These are phyloP conservation scores for Salix udensis DNA, from an alignment of 345 rosid species.

Conservation along the genomic window DNA sequence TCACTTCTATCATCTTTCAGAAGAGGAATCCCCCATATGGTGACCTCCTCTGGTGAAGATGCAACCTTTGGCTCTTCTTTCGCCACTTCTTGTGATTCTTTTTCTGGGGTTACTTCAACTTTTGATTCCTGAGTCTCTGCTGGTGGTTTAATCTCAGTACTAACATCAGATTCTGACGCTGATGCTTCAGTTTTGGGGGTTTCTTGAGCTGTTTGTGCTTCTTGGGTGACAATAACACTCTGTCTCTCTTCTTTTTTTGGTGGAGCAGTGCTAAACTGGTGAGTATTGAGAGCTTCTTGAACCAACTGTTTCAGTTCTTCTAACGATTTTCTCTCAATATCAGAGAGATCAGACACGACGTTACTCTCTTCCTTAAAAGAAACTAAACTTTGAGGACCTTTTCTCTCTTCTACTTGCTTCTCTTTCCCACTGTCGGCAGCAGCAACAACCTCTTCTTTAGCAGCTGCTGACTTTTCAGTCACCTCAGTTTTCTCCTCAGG, in stretches of 20 bases:
- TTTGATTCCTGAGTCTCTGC: constrained; percentile 14
- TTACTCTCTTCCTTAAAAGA: constrained; percentile 74
- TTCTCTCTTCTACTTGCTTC: constrained; percentile 18
- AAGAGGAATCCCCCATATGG: constrained; percentile 75
- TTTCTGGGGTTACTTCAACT: constrained; percentile 23
- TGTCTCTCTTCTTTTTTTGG: constrained; percentile 10
- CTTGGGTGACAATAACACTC: neutral
- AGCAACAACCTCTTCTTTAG: constrained; percentile 22
- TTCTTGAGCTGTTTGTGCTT: neutral
- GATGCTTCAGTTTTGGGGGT: constrained; percentile 12
- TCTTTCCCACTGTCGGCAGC: constrained; percentile 7
- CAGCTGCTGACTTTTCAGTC: neutral
- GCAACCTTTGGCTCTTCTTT: constrained; percentile 14
- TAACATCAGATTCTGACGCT: constrained; percentile 19
- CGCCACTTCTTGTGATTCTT: constrained; percentile 9
- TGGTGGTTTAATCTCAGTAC: constrained; percentile 26
- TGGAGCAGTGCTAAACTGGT: constrained; percentile 44
- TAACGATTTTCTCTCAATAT: constrained; percentile 49
- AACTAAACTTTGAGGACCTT: constrained; percentile 31
- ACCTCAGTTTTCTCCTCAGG: constrained; percentile 1
- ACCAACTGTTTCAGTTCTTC: constrained; percentile 56
- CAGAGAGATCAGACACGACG: constrained; percentile 50
- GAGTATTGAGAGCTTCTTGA: constrained; percentile 51
- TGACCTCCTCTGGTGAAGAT: constrained; percentile 35
- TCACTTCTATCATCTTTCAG: constrained; percentile 68